A percentile compares a stretch with the other conserved stretches of the same genome.
These are phyloP conservation scores for Curvularia eragrostidis DNA, from an alignment of 2,329 filamentous ascomycete genomes.

Conservation along the genomic window DNA sequence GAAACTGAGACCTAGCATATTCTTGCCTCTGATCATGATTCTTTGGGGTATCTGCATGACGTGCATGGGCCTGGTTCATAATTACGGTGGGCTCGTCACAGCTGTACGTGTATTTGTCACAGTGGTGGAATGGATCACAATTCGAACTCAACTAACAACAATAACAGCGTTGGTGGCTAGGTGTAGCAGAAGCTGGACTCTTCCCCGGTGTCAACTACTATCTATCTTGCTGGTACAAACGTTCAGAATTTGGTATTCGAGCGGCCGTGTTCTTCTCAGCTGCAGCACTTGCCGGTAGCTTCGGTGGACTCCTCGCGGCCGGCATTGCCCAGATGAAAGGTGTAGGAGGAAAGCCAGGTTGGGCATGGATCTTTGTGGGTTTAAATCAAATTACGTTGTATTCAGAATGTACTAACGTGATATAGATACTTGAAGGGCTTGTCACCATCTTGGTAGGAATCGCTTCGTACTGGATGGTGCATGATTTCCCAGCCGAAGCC, in stretches of 20 bases:
- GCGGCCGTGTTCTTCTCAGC: constrained; percentile 85
- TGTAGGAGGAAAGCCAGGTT: constrained; percentile 56
- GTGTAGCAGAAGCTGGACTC: constrained; percentile 74
- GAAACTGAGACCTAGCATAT: constrained; percentile 74
- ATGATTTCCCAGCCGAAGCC: constrained; percentile 79
- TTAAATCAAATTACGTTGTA: not conserved
- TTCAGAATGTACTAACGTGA: constrained; percentile 3
- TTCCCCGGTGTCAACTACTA: constrained; percentile 74
- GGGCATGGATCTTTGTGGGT: constrained; percentile 56
- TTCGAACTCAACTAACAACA: not conserved
- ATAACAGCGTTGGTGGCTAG: constrained; percentile 64
- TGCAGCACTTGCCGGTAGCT: constrained; percentile 78
- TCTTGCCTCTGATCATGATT: constrained; percentile 82
- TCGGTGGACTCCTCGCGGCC: constrained; percentile 75
- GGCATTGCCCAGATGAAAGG: constrained; percentile 75
- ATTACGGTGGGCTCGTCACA: constrained; percentile 70
- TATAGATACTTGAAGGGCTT: constrained; percentile 68
- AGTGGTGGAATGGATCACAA: too few relatives aligned
- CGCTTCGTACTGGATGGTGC: constrained; percentile 73
- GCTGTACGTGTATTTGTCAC: constrained; percentile 47
- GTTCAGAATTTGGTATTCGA: constrained; percentile 79
- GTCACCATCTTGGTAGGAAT: constrained; percentile 73
- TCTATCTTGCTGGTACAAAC: constrained; percentile 82
- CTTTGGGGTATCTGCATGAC: constrained; percentile 69
- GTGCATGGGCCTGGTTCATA: constrained; percentile 69